Base-by-base conservation (phyloP, 1,139 yeast genomes). In the Protomyces lactucae-debilis region DNA sequence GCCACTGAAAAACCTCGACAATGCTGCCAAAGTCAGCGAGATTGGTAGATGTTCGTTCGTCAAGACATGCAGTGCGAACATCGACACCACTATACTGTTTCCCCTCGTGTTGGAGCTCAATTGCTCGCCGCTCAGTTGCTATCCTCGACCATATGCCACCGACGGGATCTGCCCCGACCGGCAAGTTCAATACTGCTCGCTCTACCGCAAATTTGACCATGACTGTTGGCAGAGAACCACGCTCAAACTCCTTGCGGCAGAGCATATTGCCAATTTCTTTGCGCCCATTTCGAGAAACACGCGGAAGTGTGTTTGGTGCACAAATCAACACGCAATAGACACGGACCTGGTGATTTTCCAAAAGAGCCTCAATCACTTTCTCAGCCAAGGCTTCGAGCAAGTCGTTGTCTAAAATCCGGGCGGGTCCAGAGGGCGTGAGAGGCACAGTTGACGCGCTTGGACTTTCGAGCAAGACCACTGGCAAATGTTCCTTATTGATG, bases 241-340 rank as follows among this genome's bases (percentile, higher is more conserved):
- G 87, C 57, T 86, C 80, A 72, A 91, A 91, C 69, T 84, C 82
- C 70, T 88, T 85, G 68, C 92, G 90, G 70, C 97, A 92, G 59
- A 95, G 80, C 85, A 92, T 89, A 70, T 92, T 93, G 1, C 99
- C 98, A 69, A 93, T 88, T 71, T 95, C 99, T 39, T 87, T 80
- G 12, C 95, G 85, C 6, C 97, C 97, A 75, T 90, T 85, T 71
- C 95, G 79, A 73, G 85, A 80, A 32, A 89, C 87, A 72, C 96
- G 83, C 1, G 99, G 97, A 45, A 95, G 79, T 0, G 92, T 81
- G 68, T 89, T 91, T 45, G 90, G 86, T 46, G 91, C 87, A 1
- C 93, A 88, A 3, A 92, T 86, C 67, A 90, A 73, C 4, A 91
- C 86, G 74, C 97, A 91, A 72, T 87, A 88, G 1, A 92, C 83